Percentiles rank a stretch among this genome's conserved stretches.
phyloP scores from a whole-genome alignment of 768 basidiomycete species.

The Auricularia heimuer region DNA sequence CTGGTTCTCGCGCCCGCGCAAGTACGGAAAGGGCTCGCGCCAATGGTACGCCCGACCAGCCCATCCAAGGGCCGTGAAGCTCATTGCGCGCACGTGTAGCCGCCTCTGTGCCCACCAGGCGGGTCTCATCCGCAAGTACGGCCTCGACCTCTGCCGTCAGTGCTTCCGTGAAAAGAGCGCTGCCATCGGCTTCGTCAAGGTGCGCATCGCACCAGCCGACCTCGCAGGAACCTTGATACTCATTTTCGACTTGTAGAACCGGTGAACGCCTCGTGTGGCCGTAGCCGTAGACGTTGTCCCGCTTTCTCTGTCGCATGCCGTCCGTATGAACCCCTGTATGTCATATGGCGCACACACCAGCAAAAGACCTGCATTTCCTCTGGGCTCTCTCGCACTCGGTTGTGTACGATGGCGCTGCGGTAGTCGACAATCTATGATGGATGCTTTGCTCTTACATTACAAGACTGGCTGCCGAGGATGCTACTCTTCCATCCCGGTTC shows the following conservation, averaged over 20 bases:
- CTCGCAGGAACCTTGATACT: too few species aligned
- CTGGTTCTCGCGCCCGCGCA: conserved; percentile 95
- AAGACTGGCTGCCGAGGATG: too few species aligned
- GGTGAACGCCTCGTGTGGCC: not conserved
- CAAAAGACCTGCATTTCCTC: not conserved
- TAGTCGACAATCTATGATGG: too few species aligned
- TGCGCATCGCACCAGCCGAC: conserved; percentile 24
- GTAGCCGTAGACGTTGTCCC: not conserved
- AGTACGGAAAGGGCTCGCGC: conserved; percentile 90
- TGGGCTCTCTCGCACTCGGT: not conserved
- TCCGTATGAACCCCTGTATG: not conserved
- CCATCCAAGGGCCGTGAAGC: not conserved
- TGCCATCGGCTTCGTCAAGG: conserved; percentile 93
- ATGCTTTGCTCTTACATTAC: too few species aligned
- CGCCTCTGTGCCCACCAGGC: conserved; percentile 95
- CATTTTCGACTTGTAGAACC: not conserved
- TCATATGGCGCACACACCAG: not conserved
- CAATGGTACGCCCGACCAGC: conserved; percentile 59
- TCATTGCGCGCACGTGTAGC: conserved; percentile 33
- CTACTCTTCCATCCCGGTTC: too few species aligned
- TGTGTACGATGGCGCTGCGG: too few species aligned
- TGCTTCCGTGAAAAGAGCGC: conserved; percentile 96
- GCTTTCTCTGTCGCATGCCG: not conserved
- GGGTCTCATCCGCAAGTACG: conserved; percentile 96
- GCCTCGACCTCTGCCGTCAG: conserved; percentile 94